Base-by-base conservation (phyloP, 768 basidiomycete species). In the Vararia minispora region DNA sequence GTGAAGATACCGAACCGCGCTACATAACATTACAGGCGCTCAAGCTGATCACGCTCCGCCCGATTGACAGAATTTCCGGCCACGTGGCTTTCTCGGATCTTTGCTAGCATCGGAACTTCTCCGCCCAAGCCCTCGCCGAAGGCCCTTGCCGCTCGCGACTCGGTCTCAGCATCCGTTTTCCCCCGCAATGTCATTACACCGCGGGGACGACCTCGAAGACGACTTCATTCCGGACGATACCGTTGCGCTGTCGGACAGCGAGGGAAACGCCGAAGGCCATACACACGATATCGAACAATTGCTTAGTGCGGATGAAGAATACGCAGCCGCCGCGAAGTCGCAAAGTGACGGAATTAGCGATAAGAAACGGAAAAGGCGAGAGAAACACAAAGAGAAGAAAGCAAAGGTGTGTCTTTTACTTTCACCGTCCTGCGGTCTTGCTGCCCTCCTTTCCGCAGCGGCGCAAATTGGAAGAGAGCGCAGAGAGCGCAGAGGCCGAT, bases 161-260 rank as follows among this genome's bases (percentile, higher is more conserved):
- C 38, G 18, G 25, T 31, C 23, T 33, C 38, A 18, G 14, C 6
- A 16, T 18, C 29, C 30, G 28, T 25, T 37, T 35, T 28, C 32
- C 14, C 35, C 41, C 37, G 53, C 55, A 48, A 58, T 53, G 51
- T 50, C 42, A 31, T 57, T 62, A 58, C 66, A 57, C 39, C 52
- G 65, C 44, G 78, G 79, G 29, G 84, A 91, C 64, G 86, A 86
- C 64, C 67, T 91, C 14, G 84, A 83, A 33, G 88, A 90, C 55
- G 81, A 88, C 46, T 87, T 81, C 52, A 63, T 81, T 35, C 69
- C 69, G 23, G 79, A 90, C 44, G 78, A 79, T 30, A 62, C 72
- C 11, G 70, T 83, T 0, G 77, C 75, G 1, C 59, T 72, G 11
- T 79, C 76, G 0, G 79, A 66, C 9, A 78, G 74, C 32, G 82